phyloP scores from a whole-genome alignment of 2,329 filamentous ascomycete species.

The Elsinoe arachidis region DNA sequence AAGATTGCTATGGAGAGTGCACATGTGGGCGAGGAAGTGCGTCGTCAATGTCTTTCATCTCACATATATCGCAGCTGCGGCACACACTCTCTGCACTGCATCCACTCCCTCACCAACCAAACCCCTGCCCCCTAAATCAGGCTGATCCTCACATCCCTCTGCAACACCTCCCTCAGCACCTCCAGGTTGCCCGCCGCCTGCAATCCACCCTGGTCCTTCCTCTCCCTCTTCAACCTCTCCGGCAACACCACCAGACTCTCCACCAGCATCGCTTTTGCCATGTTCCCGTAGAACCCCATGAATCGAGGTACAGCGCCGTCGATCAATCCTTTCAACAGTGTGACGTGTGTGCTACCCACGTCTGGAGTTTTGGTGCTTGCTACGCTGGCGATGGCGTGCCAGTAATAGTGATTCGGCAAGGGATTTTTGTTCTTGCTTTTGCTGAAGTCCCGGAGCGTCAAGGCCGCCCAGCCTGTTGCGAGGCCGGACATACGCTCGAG shows the following conservation, averaged over 20 bases:
- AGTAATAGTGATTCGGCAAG: slow-evolving; percentile 72
- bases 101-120: not conserved
- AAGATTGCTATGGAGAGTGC: no score
- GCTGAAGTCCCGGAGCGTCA: slow-evolving; percentile 75
- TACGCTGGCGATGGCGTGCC: slow-evolving; percentile 67
- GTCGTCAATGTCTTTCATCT: no score
- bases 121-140: not conserved
- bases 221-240: slow-evolving; percentile 14
- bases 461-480: slow-evolving; percentile 72
- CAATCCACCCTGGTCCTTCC: slow-evolving; percentile 11
- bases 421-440: slow-evolving; percentile 60
- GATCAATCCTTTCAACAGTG: slow-evolving; percentile 45
- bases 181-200: slow-evolving; percentile 13
- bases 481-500: slow-evolving; percentile 75
- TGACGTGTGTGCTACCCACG: slow-evolving; percentile 39
- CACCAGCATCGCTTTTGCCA: slow-evolving; percentile 61
- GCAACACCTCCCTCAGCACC: slow-evolving; percentile 15
- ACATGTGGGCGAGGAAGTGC: no score
- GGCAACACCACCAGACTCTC: slow-evolving; percentile 69
- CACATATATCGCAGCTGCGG: not conserved
- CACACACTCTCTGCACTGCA: not conserved
- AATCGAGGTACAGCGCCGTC: slow-evolving; percentile 64
- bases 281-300: slow-evolving; percentile 69
- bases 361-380: slow-evolving; percentile 59
- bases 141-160: slow-evolving; percentile 17